Evolutionary conservation across 176 grass and related monocot species (phyloP), one percentile per base, ranked within the genome.

Genomic region (Rhipidocladum racemiflorum): DNA sequence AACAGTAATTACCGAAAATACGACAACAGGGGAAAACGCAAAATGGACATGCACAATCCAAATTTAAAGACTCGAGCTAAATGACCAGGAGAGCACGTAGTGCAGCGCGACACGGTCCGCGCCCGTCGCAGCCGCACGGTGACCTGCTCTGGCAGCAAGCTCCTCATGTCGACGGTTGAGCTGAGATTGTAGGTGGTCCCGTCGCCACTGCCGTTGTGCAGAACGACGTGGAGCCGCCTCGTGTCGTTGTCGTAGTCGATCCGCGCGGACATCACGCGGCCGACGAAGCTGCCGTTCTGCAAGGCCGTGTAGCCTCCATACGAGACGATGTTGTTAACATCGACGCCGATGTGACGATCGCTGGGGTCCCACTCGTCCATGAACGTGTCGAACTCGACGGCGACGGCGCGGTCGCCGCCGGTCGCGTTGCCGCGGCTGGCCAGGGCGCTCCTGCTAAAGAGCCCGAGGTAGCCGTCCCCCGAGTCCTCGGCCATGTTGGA

Each of bases 361-460:
- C 1, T 53, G 17, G 82, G 71, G 49, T 84, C 82, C 82, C 82
- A 84, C 1, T 0, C 0, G 72, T 84, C 74, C 35, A 4, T 66
- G 82, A 76, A 65, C 11, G 82, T 27, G 72, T 84, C 82, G 71
- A 84, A 75, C 48, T 84, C 82, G 3, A 84, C 61, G 61, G 48
- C 72, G 35, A 75, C 61, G 25, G 25, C n/a, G 1, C 27, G 42
- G 32, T 57, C 61, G 36, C 23, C 35, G 35, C 61, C 60, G 34
- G 5, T 15, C 7, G 39, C 39, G 39, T 40, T 40, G 39, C 39
- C 39, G 39, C 39, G 39, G 39, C 39, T 40, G 39, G 39, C 9
- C 39, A 40, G 39, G 46, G 34, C 32, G 48, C 39, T 42, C 6
- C 27, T 74, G 50, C 74, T 67, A 48, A 84, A 13, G 61, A 84